A percentile compares a stretch with the other conserved stretches of the same genome.
These are phyloP conservation scores for Coemansia asiatica DNA, from an alignment of 192 early-diverging fungal species.

Conservation along the genomic window DNA sequence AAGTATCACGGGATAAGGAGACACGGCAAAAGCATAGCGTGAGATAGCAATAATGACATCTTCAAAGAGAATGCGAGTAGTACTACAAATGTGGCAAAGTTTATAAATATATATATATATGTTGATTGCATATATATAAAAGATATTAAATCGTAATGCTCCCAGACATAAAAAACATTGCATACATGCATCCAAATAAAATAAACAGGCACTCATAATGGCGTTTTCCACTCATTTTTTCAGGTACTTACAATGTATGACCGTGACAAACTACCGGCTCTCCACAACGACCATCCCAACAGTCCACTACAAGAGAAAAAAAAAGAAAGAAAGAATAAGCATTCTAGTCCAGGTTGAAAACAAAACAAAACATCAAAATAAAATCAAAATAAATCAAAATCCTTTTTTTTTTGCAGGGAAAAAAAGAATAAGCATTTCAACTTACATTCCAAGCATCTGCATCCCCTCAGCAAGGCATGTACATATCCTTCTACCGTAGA, in stretches of 20 bases:
- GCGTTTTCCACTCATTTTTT: conserved; percentile 24
- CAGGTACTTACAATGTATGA: conserved; percentile 65
- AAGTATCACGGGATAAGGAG: conserved; percentile 80
- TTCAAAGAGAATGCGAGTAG: conserved; percentile 74
- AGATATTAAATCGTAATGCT: no score
- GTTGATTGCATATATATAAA: conserved; percentile 10
- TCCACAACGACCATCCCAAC: conserved; percentile 82
- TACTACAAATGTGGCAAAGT: conserved; percentile 39
- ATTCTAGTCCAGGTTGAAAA: no score
- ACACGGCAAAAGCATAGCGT: conserved; percentile 82
- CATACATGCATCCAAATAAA: not conserved
- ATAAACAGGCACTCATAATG: not conserved
- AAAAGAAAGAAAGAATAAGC: conserved; percentile 9
- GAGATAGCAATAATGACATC: conserved; percentile 82
- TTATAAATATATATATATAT: no score
- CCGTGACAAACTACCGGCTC: conserved; percentile 84
- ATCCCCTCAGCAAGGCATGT: conserved; percentile 79
- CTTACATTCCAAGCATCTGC: conserved; percentile 79
- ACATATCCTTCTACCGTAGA: conserved; percentile 87
- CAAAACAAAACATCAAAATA: not conserved
- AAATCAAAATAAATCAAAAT: not conserved
- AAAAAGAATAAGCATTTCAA: not conserved
- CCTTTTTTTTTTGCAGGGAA: no score
- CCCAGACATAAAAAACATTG: not conserved
- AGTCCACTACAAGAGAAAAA: conserved; percentile 66